phyloP scores from a whole-genome alignment of 768 basidiomycete genomes.

The Hygrophoropsis aurantiaca region DNA sequence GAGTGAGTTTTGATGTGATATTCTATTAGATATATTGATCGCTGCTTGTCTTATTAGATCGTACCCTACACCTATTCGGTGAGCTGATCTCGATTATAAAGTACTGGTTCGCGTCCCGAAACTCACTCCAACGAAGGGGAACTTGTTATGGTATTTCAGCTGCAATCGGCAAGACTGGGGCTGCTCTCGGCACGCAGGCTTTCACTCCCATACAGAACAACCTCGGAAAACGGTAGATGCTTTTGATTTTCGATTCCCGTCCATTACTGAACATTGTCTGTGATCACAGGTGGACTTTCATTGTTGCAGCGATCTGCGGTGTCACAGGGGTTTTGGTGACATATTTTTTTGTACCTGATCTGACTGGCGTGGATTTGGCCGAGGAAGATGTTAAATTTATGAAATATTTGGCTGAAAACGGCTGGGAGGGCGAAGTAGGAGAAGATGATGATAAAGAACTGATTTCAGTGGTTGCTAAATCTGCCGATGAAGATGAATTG shows the following conservation, averaged over 20 bases:
- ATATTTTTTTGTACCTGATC: constrained; percentile 67
- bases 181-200: constrained; percentile 68
- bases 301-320: constrained; percentile 69
- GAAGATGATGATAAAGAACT: constrained; percentile 45
- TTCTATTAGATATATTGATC: too few relatives aligned
- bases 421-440: constrained; percentile 66
- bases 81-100: constrained; percentile 6
- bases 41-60: too few relatives aligned
- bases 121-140: too few relatives aligned
- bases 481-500: constrained; percentile 12
- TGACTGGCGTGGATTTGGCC: constrained; percentile 64
- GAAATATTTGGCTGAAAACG: constrained; percentile 58
- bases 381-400: constrained; percentile 66
- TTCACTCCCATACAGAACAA: constrained; percentile 69
- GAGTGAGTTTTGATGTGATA: constrained; percentile 59
- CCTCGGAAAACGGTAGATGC: constrained; percentile 58
- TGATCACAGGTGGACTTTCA: constrained; percentile 57
- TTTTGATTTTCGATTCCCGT: not conserved
- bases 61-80: constrained; percentile 65
- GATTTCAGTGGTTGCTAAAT: constrained; percentile 17
- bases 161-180: constrained; percentile 69
- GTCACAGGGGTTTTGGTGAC: constrained; percentile 61
- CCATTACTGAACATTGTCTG: not conserved
- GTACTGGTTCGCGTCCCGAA: too few relatives aligned
- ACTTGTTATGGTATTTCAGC: constrained; percentile 72